phyloP scores from a whole-genome alignment of 2,329 filamentous ascomycete genomes.

The Colletotrichum theobromicola region DNA sequence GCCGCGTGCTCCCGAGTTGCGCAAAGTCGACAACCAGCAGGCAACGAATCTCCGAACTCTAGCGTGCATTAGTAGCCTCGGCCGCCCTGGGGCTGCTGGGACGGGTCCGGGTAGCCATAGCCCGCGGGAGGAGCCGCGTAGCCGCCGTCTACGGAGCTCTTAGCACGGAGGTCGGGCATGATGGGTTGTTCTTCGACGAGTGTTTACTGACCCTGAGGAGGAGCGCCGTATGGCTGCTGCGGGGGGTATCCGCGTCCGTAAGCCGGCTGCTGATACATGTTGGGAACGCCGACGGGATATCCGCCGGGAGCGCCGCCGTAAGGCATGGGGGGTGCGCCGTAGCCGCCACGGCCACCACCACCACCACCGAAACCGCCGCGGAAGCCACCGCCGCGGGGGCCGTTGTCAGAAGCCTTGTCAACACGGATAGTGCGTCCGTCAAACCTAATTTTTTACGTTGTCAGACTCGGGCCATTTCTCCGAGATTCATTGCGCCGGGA shows the following conservation, averaged over 20 bases:
- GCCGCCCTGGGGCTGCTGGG: slow-evolving; percentile 37
- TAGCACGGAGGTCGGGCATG: background rate
- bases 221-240: slow-evolving; percentile 39
- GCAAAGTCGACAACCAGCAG: slow-evolving; percentile 15
- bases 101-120: slow-evolving; percentile 55
- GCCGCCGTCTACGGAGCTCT: background rate
- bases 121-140: slow-evolving; percentile 14
- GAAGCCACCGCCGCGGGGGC: slow-evolving; percentile 63
- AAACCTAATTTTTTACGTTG: slow-evolving; percentile 64
- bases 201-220: slow-evolving; percentile 42
- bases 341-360: slow-evolving; percentile 39
- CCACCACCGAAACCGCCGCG: slow-evolving; percentile 44
- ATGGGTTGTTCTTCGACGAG: background rate
- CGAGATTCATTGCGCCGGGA: slow-evolving; percentile 20
- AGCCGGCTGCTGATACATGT: slow-evolving; percentile 41
- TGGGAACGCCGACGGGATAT: slow-evolving; percentile 40
- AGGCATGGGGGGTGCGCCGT: slow-evolving; percentile 35
- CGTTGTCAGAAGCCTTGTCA: slow-evolving; percentile 89
- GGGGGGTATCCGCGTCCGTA: slow-evolving; percentile 52
- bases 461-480: background rate
- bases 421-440: slow-evolving; percentile 94
- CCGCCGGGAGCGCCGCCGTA: slow-evolving; percentile 30
- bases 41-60: slow-evolving; percentile 24
- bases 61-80: slow-evolving; percentile 45
- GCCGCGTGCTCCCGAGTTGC: slow-evolving; percentile 13